Base-by-base conservation (phyloP, 2,329 filamentous ascomycete species). In the Epichloe uncinata region DNA sequence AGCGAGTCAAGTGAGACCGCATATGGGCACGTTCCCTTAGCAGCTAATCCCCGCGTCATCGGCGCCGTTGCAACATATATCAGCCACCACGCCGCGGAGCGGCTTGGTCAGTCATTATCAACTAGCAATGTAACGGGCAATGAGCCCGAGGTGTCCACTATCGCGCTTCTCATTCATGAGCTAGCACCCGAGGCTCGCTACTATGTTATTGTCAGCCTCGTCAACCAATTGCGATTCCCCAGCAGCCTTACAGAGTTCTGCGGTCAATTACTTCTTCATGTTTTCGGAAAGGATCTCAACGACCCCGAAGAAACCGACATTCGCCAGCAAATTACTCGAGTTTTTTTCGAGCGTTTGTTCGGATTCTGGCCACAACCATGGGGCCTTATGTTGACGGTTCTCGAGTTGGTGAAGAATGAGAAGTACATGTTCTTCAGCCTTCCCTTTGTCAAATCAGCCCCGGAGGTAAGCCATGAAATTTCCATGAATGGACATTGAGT, bases 201-300 rank as follows among this genome's bases (percentile, higher is more conserved):
- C 69, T 86, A 87, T 63, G 73, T 98, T 52, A 69, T 97, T 51
- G 82, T 78, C 57, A 87, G 86, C 56, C 87, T 98, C 62, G 78
- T 87, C 51, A 95, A 97, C 66, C 90, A 97, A 68, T 78, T 98
- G 45, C 85, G 93, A 53, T 95, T 85, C 64, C 88, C 90, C 11
- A 95, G 89, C 62, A 82, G 82, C 45, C 82, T 94, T 61, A 98
- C 93, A 12, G 85, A 90, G 61, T 98, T 93, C 70, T 98, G 95
- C 70, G 90, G 83, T 62, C 87, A 89, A 60, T 78, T 85, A 13
- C 73, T 97, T 42, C 75, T 97, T 45, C 82, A 94, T 58, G 74
- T 96, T 38, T 97, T 96, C 66, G 87, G 82, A 18, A 79, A 80
- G 55, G 86, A 93, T 69, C 72, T 76, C 61, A 75, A 68, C 63